phyloP scores from a whole-genome alignment of 768 basidiomycete genomes.

The Agaricus blazei region DNA sequence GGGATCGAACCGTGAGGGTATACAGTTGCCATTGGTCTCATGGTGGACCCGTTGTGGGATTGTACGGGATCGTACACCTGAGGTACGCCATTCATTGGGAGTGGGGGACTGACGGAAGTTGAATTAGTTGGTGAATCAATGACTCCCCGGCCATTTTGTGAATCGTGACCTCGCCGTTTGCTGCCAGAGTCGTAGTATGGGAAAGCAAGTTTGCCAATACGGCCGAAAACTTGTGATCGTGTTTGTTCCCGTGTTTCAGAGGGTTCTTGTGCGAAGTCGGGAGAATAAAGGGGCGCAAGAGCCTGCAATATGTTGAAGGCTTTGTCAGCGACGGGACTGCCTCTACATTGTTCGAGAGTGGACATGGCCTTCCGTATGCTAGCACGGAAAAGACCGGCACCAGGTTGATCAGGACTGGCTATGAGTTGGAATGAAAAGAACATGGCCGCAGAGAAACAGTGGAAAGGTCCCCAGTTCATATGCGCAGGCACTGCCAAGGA shows the following conservation, averaged over 20 bases:
- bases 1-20: slow-evolving; percentile 16
- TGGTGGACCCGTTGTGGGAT: slow-evolving; percentile 21
- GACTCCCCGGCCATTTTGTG: slow-evolving; percentile 41
- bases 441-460: slow-evolving; percentile 83
- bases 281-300: slow-evolving; percentile 68
- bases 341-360: slow-evolving; percentile 62
- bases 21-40: slow-evolving; percentile 19
- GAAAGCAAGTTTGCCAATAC: slow-evolving; percentile 73
- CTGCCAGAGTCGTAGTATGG: slow-evolving; percentile 72
- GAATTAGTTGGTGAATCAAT: slow-evolving; percentile 55
- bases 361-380: slow-evolving; percentile 67
- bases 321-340: slow-evolving; percentile 68
- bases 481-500: slow-evolving; percentile 74
- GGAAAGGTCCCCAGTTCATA: slow-evolving; percentile 81
- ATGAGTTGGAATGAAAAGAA: slow-evolving; percentile 90
- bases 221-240: slow-evolving; percentile 55
- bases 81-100: slow-evolving; percentile 31
- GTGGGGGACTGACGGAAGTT: slow-evolving; percentile 53
- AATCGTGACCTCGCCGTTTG: slow-evolving; percentile 43
- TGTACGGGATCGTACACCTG: slow-evolving; percentile 32
- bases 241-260: slow-evolving; percentile 52
- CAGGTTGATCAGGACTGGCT: slow-evolving; percentile 74
- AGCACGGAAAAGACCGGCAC: slow-evolving; percentile 68
- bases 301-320: slow-evolving; percentile 66
- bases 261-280: slow-evolving; percentile 49